Percentiles rank a stretch among this genome's conserved stretches.
phyloP scores from a whole-genome alignment of 345 rosid species.

The Dimocarpus longan region DNA sequence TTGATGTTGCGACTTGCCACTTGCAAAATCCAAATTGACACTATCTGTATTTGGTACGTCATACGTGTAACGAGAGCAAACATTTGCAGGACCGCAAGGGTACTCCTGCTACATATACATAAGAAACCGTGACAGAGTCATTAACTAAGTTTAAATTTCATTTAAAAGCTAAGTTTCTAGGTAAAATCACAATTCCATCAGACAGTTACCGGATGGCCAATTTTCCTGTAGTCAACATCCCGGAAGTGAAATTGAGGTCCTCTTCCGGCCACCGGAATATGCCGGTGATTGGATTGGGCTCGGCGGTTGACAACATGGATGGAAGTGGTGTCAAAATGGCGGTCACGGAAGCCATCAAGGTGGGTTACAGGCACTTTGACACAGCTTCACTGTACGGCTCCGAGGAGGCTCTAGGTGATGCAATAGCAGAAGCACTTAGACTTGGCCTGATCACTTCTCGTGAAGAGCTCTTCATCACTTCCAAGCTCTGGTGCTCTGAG shows the following conservation, averaged over 20 bases:
- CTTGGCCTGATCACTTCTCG: conserved; percentile 44
- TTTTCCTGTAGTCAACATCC: neutral
- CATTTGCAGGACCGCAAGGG: too few relatives aligned
- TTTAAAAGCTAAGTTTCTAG: too few relatives aligned
- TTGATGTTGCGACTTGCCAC: too few relatives aligned
- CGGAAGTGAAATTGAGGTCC: conserved; percentile 29
- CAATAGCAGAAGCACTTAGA: conserved; percentile 47
- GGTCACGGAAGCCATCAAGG: conserved; percentile 41
- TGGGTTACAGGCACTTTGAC: conserved; percentile 77
- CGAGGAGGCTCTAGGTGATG: conserved; percentile 60
- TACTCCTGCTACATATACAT: too few relatives aligned
- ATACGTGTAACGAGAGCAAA: too few relatives aligned
- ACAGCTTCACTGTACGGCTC: conserved; percentile 54
- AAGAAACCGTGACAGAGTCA: too few relatives aligned
- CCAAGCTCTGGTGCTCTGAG: conserved; percentile 58
- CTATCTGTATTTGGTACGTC: too few relatives aligned
- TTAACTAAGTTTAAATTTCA: too few relatives aligned
- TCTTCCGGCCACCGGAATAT: conserved; percentile 28
- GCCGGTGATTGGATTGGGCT: conserved; percentile 52
- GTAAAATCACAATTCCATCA: too few relatives aligned
- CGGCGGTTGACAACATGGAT: conserved; percentile 34
- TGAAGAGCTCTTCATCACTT: conserved; percentile 59
- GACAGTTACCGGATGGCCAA: too few relatives aligned
- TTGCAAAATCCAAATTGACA: too few relatives aligned
- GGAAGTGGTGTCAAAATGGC: conserved; percentile 24